These are phyloP conservation scores for Verticillium albo-atrum DNA, from an alignment of 2,329 filamentous ascomycete species.

Conservation along the genomic window DNA sequence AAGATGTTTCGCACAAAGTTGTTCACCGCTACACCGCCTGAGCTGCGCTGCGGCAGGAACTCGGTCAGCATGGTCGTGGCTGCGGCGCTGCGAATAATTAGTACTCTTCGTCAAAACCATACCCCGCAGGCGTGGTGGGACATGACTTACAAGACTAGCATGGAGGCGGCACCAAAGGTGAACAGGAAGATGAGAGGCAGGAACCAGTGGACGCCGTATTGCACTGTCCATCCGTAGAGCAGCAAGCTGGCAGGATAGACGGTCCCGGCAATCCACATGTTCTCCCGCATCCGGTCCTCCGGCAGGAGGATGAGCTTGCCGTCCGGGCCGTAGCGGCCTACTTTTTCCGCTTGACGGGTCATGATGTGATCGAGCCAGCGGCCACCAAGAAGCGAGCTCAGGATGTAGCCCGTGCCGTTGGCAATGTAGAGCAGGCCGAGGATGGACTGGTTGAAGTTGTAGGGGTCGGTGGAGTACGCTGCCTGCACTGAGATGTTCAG, in stretches of 20 bases:
- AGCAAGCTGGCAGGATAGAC: conserved; percentile 68
- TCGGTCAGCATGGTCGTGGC: conserved; percentile 82
- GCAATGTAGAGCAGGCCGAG: conserved; percentile 77
- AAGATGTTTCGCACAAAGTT: conserved; percentile 80
- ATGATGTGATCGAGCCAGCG: conserved; percentile 79
- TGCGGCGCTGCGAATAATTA: conserved; percentile 37
- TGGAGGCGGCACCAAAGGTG: conserved; percentile 70
- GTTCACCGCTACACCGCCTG: conserved; percentile 72
- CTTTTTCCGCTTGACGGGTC: conserved; percentile 67
- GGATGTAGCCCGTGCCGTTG: conserved; percentile 66
- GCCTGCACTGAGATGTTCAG: conserved; percentile 74
- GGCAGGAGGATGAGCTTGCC: conserved; percentile 66
- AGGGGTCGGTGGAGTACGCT: conserved; percentile 62
- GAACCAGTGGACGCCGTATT: conserved; percentile 61
- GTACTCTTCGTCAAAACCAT: not conserved
- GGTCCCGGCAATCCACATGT: conserved; percentile 70
- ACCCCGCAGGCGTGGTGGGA: not conserved
- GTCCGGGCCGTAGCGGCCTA: conserved; percentile 61
- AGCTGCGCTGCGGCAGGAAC: conserved; percentile 69
- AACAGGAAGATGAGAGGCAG: conserved; percentile 62
- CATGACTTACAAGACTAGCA: conserved; percentile 63
- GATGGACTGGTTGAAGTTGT: conserved; percentile 63
- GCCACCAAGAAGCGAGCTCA: conserved; percentile 65
- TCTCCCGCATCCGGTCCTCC: conserved; percentile 79
- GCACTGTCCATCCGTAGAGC: conserved; percentile 72